A percentile compares a stretch with the other conserved stretches of the same genome.
Conservation (phyloP, 306 rosid species). For the Coriaria nepalensis region DNA sequence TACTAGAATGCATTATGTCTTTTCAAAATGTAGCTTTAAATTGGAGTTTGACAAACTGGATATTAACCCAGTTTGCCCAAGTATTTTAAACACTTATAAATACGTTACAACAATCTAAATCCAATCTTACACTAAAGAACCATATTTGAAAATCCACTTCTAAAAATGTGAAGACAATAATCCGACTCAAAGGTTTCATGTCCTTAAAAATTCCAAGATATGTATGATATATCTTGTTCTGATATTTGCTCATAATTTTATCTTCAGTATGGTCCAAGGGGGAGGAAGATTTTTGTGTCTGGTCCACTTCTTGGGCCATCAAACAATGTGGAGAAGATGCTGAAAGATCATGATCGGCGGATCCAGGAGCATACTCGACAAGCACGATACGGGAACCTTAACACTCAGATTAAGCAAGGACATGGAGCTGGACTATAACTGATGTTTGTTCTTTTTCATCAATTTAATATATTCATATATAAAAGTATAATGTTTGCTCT, state of each 20-base stretch:
- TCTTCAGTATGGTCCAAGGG: slow-evolving; percentile 29
- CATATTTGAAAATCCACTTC: too few relatives aligned
- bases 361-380: slow-evolving; percentile 67
- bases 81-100: background rate
- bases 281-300: slow-evolving; percentile 54
- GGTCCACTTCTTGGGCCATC: slow-evolving; percentile 68
- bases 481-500: too few relatives aligned
- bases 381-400: slow-evolving; percentile 22
- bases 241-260: slow-evolving; percentile 5
- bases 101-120: too few relatives aligned
- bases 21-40: too few relatives aligned
- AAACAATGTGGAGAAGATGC: slow-evolving; percentile 58
- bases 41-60: too few relatives aligned
- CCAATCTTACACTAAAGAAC: too few relatives aligned
- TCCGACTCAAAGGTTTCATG: too few relatives aligned
- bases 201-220: too few relatives aligned
- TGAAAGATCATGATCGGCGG: slow-evolving; percentile 61
- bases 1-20: background rate
- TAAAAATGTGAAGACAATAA: too few relatives aligned
- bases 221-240: slow-evolving; percentile 1
- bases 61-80: too few relatives aligned
- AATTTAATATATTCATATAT: too few relatives aligned
- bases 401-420: slow-evolving; percentile 1
- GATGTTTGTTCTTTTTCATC: too few relatives aligned
- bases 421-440: background rate